Base-by-base conservation (phyloP, 139 green algal genomes). In the Dunaliella sp. region DNA sequence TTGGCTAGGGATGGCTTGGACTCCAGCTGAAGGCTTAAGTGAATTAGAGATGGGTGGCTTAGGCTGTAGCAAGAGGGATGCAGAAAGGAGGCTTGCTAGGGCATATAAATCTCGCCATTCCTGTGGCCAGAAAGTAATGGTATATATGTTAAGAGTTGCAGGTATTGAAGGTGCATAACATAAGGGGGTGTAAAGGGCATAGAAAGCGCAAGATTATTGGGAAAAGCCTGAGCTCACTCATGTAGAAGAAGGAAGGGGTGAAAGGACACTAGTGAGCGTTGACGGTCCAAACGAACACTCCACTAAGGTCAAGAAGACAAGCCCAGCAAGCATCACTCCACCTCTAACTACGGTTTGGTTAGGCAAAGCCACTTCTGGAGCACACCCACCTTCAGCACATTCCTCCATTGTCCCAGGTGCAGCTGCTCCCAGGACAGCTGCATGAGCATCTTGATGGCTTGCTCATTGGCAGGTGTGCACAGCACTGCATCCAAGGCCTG, bases 71-170 rank as follows among this genome's bases (percentile, higher is more conserved):
- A 57, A 32, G 34, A 85, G 25, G 36, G 31, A 78, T 16, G 34
- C 80, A 33, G 79, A 38, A 28, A 97, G 84, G 31, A 98, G 30
- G 84, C 89, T 92, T 22, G 88, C 86, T 21, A 95, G 80, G 1
- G 84, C 84, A 88, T 97, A 98, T 1, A 91, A 87, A 79, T 98
- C 94, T 0, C 96, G 86, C 96, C 96, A 98, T 12, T 86, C 89
- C 90, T 93, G 81, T 33, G 82, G n/a, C n/a, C n/a, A n/a, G n/a
- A n/a, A n/a, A n/a, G n/a, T n/a, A n/a, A n/a, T n/a, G n/a, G n/a
- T n/a, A n/a, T n/a, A n/a, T n/a, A n/a, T n/a, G n/a, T n/a, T n/a
- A n/a, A n/a, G n/a, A n/a, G n/a, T n/a, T n/a, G n/a, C n/a, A n/a
- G n/a, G n/a, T n/a, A n/a, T n/a, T n/a, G n/a, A n/a, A n/a, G n/a